These are phyloP conservation scores for Sclerotinia subarctica DNA, from an alignment of 2,329 filamentous ascomycete species.

Conservation along the genomic window DNA sequence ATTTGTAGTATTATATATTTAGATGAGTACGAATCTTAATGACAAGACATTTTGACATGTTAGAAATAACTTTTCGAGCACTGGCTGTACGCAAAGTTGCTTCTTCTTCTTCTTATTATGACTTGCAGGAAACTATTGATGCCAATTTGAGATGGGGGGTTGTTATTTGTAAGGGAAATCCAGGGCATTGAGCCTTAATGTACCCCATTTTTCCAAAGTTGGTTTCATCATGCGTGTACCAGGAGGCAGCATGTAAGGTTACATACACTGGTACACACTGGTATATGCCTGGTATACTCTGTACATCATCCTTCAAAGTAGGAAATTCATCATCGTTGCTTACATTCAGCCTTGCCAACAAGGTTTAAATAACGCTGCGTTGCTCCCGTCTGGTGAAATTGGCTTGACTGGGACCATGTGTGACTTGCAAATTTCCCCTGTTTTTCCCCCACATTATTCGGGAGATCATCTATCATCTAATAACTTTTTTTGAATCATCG, in stretches of 20 bases:
- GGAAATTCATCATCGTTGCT: neutral
- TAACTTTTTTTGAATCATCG: neutral
- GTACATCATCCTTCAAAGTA: neutral
- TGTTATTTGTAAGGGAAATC: too few relatives aligned
- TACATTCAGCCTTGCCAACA: constrained; percentile 11
- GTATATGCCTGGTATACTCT: too few relatives aligned
- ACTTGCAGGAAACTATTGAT: too few relatives aligned
- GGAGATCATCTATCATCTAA: constrained; percentile 4
- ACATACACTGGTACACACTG: too few relatives aligned
- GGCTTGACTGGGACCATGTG: neutral
- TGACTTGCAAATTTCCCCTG: neutral
- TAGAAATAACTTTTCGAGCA: neutral
- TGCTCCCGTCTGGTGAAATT: neutral
- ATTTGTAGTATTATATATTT: neutral
- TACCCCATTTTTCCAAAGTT: neutral
- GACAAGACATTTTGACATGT: neutral
- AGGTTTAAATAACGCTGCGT: neutral
- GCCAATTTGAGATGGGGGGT: too few relatives aligned
- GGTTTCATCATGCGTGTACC: neutral
- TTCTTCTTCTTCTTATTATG: too few relatives aligned
- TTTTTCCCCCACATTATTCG: constrained; percentile 17
- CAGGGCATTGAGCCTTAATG: too few relatives aligned
- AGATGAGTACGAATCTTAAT: neutral
- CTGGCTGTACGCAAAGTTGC: neutral
- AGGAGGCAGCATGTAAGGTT: too few relatives aligned